These are phyloP conservation scores for Plectosphaerella cucumerina DNA, from an alignment of 2,329 filamentous ascomycete genomes.

Conservation along the genomic window DNA sequence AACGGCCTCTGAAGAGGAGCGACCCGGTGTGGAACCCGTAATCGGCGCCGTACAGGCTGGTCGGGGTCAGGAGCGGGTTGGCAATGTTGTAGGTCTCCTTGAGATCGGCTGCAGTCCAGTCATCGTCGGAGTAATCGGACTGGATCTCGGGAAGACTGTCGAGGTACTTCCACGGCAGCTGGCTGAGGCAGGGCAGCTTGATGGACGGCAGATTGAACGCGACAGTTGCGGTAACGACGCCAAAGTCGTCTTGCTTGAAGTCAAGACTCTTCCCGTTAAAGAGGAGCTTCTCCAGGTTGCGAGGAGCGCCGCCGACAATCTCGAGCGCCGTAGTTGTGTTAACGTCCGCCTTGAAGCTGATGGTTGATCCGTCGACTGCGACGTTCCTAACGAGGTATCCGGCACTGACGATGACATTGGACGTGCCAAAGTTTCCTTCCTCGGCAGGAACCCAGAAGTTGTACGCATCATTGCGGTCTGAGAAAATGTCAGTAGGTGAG, in stretches of 20 bases:
- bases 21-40: constrained; percentile 67
- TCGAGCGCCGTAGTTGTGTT: constrained; percentile 16
- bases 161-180: constrained; percentile 11
- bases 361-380: constrained; percentile 8
- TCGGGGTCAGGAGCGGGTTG: constrained; percentile 49
- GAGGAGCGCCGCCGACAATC: constrained; percentile 16
- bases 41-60: constrained; percentile 60
- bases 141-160: constrained; percentile 17
- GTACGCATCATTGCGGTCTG: constrained; percentile 18
- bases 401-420: constrained; percentile 16
- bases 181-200: constrained; percentile 7
- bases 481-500: background rate
- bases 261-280: constrained; percentile 14
- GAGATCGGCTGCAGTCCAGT: constrained; percentile 36
- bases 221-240: constrained; percentile 14
- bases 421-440: constrained; percentile 11
- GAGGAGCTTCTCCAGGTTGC: constrained; percentile 8
- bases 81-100: constrained; percentile 17
- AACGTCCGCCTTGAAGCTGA: constrained; percentile 17
- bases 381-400: constrained; percentile 17
- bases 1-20: constrained; percentile 63
- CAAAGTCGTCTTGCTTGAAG: constrained; percentile 11
- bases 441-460: constrained; percentile 18
- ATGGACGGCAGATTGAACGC: constrained; percentile 12
- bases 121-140: constrained; percentile 30